Percentiles rank a stretch among this genome's conserved stretches.
phyloP scores from a whole-genome alignment of 352 stramenopile genomes.

The Ochromonadaceae sp. region DNA sequence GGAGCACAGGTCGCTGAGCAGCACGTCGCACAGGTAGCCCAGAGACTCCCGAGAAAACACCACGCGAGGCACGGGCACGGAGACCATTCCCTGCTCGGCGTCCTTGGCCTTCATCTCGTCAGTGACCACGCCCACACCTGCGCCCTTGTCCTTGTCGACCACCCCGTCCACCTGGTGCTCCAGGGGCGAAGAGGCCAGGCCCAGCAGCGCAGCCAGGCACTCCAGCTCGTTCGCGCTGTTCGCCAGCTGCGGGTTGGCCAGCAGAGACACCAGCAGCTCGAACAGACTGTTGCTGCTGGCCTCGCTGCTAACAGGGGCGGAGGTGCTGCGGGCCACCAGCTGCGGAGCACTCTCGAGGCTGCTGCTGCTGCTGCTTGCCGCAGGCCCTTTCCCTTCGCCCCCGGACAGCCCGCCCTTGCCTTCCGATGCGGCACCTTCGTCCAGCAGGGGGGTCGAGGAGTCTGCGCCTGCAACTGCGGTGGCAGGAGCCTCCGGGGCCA shows the following conservation, averaged over 20 bases:
- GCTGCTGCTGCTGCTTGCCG: conserved; percentile 21
- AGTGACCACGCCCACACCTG: too few relatives aligned
- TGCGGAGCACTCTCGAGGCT: conserved; percentile 47
- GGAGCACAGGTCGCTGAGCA: conserved; percentile 5
- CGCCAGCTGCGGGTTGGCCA: conserved; percentile 29
- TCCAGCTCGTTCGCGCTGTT: conserved; percentile 5
- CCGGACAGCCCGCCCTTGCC: conserved; percentile 14
- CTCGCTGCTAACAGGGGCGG: conserved; percentile 40
- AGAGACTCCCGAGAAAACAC: neutral
- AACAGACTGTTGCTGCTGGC: conserved; percentile 32
- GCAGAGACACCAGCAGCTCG: conserved; percentile 36
- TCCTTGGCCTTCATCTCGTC: too few relatives aligned
- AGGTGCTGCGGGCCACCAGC: conserved; percentile 57
- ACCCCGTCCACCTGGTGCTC: neutral
- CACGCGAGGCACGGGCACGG: neutral
- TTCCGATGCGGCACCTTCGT: neutral
- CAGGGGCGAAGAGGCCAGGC: neutral
- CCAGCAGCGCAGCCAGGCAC: conserved; percentile 12
- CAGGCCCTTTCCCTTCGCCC: too few relatives aligned
- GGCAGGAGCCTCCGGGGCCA: neutral
- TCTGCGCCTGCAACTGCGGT: conserved; percentile 1
- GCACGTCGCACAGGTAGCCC: neutral
- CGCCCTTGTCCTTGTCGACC: neutral
- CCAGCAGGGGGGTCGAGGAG: neutral
- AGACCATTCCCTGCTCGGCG: too few relatives aligned